phyloP scores from a whole-genome alignment of 768 basidiomycete species.

The Macrolepiota fuliginosa region DNA sequence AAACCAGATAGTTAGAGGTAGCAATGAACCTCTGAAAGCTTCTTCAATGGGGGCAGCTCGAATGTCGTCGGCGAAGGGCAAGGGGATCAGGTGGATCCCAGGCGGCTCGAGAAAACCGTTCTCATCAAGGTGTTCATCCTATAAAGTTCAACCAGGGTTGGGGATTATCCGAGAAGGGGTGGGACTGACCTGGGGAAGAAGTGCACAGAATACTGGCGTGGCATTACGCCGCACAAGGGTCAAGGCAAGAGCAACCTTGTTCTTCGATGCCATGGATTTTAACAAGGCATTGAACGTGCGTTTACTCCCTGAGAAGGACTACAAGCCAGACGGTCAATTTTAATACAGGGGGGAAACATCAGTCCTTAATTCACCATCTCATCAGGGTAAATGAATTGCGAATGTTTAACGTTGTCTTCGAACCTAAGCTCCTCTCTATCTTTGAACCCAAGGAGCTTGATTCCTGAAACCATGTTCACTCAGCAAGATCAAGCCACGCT shows the following conservation, averaged over 20 bases:
- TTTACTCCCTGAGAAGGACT: constrained; percentile 87
- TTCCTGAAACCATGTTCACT: constrained; percentile 39
- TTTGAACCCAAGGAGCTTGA: constrained; percentile 94
- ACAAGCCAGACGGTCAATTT: constrained; percentile 14
- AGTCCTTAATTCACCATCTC: constrained; percentile 56
- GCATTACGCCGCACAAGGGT: constrained; percentile 68
- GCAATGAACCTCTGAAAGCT: constrained; percentile 54
- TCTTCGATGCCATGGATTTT: constrained; percentile 75
- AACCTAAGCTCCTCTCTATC: constrained; percentile 64
- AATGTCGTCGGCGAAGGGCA: constrained; percentile 97
- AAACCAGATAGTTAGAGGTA: neutral
- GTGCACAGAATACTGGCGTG: constrained; percentile 75
- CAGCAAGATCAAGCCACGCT: neutral
- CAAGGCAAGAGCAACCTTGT: constrained; percentile 79
- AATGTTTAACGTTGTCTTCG: constrained; percentile 92
- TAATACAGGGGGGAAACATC: too few relatives aligned
- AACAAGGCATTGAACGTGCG: constrained; percentile 88
- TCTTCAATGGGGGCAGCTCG: constrained; percentile 71
- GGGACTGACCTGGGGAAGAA: constrained; percentile 76
- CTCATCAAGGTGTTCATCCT: constrained; percentile 72
- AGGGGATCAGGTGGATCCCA: constrained; percentile 88
- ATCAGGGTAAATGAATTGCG: constrained; percentile 88
- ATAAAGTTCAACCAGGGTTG: constrained; percentile 5
- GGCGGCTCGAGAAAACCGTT: constrained; percentile 80
- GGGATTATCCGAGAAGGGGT: neutral